phyloP scores from a whole-genome alignment of 139 green algal genomes.

The Closterium sp. region DNA sequence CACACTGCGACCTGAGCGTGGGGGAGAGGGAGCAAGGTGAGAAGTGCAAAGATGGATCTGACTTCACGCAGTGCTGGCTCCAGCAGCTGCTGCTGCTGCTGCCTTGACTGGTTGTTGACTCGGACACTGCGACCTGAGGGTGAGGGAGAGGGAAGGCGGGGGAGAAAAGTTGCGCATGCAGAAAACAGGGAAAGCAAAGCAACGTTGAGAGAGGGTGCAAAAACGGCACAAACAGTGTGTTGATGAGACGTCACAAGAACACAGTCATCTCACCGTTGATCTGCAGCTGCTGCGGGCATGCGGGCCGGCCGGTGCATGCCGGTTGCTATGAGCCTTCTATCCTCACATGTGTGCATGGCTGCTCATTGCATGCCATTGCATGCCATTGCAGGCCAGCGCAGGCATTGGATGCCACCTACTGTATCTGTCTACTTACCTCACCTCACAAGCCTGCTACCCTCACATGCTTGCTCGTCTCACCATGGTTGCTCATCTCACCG shows the following conservation, averaged over 20 bases:
- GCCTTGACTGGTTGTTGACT: conserved; percentile 1
- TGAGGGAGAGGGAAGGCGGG: neutral
- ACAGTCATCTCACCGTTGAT: conserved; percentile 18
- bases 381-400: too few species aligned
- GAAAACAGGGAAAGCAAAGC: neutral
- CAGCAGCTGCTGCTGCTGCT: conserved; percentile 41
- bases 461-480: too few species aligned
- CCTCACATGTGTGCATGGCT: too few species aligned
- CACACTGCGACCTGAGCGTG: conserved; percentile 5
- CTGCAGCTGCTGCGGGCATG: conserved; percentile 29
- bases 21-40: neutral
- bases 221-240: too few species aligned
- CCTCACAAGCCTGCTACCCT: too few species aligned
- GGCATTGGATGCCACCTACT: too few species aligned
- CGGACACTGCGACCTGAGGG: neutral
- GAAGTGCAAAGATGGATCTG: neutral
- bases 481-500: too few species aligned
- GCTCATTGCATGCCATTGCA: too few species aligned
- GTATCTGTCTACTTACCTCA: too few species aligned
- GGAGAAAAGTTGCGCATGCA: neutral
- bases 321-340: too few species aligned
- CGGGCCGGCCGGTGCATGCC: conserved; percentile 43
- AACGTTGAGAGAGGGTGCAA: neutral
- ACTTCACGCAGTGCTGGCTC: neutral
- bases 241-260: too few species aligned